Evolutionary conservation across 1,139 yeast genomes (phyloP), one percentile per base, ranked within the genome.

Genomic region (Geotrichum australiense): DNA sequence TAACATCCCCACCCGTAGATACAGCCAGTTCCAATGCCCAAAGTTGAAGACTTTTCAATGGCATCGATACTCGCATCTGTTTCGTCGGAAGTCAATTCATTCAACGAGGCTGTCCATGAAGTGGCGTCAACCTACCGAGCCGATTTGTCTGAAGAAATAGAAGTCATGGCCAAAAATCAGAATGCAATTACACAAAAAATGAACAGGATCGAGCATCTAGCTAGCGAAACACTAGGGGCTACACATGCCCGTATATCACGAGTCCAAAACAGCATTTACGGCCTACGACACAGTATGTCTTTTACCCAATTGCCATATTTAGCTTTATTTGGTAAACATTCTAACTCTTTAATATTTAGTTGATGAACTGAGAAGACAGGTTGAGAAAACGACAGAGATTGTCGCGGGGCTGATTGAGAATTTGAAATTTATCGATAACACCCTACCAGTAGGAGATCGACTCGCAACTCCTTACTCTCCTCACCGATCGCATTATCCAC

Each of bases 401-500:
- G 18, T 55, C 15, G 39, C 50, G 4, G 29, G 41, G 3, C 42
- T 54, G 5, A 41, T 53, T 12, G 39, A 42, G 10, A 37, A 43
- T 20, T 45, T 56, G 11, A 46, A 47, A 28, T 45, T 44, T 6
- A 50, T 58, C 12, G 61, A 58, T 32, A n/a, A 42, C 12, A 34
- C 44, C 18, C 39, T 59, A 30, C 61, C 61, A 1, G 48, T 37
- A 11, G 44, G 49, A 11, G 61, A 56, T 19, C 48, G 56, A 21
- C 45, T 59, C 10, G 41, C 42, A 14, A 46, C 55, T 1, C 31
- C 38, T 1, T 45, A 41, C 10, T 53, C 59, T 3, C 51, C 56
- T 2, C 58, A 59, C 41, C 51, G 49, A 26, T 30, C 41, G 2
- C 63, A 58, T 48, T 63, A 58, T 43, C 64, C 65, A 1, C 43